Conservation (phyloP, 2,329 filamentous ascomycete species). For the Didymosphaeria variabile region DNA sequence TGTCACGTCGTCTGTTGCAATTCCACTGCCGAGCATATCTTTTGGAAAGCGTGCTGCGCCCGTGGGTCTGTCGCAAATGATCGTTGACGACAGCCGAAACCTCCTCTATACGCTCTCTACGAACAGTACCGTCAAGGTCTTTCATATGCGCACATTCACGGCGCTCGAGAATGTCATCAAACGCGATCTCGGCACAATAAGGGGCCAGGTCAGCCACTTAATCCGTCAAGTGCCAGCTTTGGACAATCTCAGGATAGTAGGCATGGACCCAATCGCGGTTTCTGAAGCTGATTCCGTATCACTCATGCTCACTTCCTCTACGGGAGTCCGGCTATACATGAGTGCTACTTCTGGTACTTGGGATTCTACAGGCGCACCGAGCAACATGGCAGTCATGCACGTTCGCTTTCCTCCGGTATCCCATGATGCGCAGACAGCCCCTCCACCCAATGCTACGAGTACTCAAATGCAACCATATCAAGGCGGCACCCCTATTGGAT, state of each 20-base stretch:
- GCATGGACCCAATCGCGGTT: conserved; percentile 83
- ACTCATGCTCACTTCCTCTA: conserved; percentile 88
- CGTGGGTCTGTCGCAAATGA: conserved; percentile 79
- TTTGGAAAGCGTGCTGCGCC: conserved; percentile 40
- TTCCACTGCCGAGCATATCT: conserved; percentile 65
- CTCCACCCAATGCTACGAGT: conserved; percentile 28
- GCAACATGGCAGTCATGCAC: conserved; percentile 97
- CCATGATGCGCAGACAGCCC: conserved; percentile 37
- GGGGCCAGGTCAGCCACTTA: conserved; percentile 83
- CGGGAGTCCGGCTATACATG: conserved; percentile 89
- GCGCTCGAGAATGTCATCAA: conserved; percentile 64
- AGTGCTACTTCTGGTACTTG: conserved; percentile 85
- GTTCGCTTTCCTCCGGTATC: conserved; percentile 84
- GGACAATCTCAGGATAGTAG: conserved; percentile 75
- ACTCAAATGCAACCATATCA: conserved; percentile 44
- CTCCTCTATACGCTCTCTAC: conserved; percentile 92
- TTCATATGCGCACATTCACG: conserved; percentile 76
- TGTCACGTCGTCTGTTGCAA: conserved; percentile 67
- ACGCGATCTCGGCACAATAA: conserved; percentile 62
- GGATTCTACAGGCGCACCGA: conserved; percentile 74
- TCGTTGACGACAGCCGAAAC: conserved; percentile 86
- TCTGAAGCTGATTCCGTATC: conserved; percentile 84
- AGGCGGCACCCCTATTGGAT: conserved; percentile 34
- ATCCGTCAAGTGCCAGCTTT: conserved; percentile 75
- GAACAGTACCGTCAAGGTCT: conserved; percentile 87